Evolutionary conservation across 169 alveolate genomes (phyloP), one percentile per base, ranked within the genome.

Genomic region (Neospora caninum): DNA sequence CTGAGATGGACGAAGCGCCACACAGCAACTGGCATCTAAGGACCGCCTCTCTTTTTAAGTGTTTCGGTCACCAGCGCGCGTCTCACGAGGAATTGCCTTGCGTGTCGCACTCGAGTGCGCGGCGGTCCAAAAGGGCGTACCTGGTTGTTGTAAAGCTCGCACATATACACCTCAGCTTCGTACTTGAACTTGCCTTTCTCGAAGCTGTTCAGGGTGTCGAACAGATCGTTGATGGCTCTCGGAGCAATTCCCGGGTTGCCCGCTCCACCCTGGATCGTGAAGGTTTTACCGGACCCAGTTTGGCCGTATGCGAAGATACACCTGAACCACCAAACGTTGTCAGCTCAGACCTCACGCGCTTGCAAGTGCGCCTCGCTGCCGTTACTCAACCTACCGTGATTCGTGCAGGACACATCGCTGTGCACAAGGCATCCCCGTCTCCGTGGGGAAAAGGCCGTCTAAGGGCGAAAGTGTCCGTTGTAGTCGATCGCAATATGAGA

Each of bases 211-310:
- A 96, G 95, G n/a, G 96, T 54, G 80, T 80, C 83, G 94, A 95
- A 98, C 80, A 98, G 94, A 58, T 96, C 97, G 80, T 95, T 96
- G 69, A 98, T 96, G 34, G 98, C 97, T 73, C 98, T 93, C 18
- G 99, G 98, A 80, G 97, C 96, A 9, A 98, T 95, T 27, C 99
- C 99, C 36, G 91, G 93, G 34, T 98, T 97, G 92, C 95, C 95
- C 34, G 95, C 91, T 54, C 94, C 95, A 0, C 99, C 99, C 92
- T 97, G 96, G 97, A 98, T 98, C 41, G 99, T 98, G 91, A 93
- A 97, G n/a, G 99, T 98, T 92, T 98, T 98, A 0, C 99, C 99
- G 69, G 98, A 95, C 0, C 99, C 99, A 53, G 99, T 98, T 95
- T 98, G 97, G 0, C 99, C 99, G 95, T 98, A 98, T 34, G 99